These are phyloP conservation scores for Neurospora sp. DNA, from an alignment of 2,329 filamentous ascomycete species.

Conservation along the genomic window DNA sequence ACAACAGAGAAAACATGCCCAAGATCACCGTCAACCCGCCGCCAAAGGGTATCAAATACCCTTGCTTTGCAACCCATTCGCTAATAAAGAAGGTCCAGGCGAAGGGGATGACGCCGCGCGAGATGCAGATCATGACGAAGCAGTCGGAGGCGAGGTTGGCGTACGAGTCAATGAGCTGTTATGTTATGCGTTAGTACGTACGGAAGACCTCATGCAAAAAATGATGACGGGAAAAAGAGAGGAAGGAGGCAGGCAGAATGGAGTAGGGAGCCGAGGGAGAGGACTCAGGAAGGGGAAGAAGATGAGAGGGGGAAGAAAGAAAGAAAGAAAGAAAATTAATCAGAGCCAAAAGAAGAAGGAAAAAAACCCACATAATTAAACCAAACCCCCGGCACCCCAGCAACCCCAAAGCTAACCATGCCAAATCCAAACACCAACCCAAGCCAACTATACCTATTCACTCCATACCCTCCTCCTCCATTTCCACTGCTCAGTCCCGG, in stretches of 20 bases:
- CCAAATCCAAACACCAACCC: constrained; percentile 25
- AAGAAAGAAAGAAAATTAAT: neutral
- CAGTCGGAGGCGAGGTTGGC: constrained; percentile 37
- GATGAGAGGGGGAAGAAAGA: neutral
- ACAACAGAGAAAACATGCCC: constrained; percentile 34
- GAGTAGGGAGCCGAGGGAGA: neutral
- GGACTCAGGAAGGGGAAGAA: neutral
- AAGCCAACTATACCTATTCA: constrained; percentile 21
- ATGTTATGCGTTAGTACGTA: neutral
- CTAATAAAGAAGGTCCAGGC: constrained; percentile 45
- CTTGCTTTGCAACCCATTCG: constrained; percentile 33
- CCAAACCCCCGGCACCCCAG: constrained; percentile 29
- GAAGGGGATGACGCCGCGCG: constrained; percentile 39
- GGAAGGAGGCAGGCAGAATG: neutral
- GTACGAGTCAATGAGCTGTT: constrained; percentile 42
- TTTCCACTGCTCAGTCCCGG: neutral
- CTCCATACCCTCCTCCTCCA: neutral
- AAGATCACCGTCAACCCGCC: constrained; percentile 40
- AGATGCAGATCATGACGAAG: constrained; percentile 41
- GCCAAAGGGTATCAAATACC: constrained; percentile 39
- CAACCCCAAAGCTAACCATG: constrained; percentile 28
- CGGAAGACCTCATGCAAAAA: too few species aligned
- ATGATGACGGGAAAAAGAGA: neutral
- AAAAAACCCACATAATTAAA: constrained; percentile 29
- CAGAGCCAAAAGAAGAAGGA: neutral